Percentiles rank a stretch among this genome's conserved stretches.
Conservation (phyloP, 2,329 filamentous ascomycete genomes). For the Pseudocercospora fuligena region DNA sequence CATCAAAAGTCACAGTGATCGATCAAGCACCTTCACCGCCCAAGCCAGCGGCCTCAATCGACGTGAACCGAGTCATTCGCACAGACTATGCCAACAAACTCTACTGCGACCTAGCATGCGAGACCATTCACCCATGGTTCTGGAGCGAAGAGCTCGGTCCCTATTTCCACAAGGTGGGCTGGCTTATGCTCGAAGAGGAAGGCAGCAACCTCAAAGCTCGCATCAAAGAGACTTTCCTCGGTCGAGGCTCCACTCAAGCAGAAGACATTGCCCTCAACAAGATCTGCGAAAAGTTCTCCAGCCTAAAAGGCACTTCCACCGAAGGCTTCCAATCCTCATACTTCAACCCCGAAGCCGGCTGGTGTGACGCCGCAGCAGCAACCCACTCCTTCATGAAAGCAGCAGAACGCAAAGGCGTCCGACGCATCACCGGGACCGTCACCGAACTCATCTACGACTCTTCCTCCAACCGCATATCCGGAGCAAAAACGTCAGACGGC, state of each 20-base stretch:
- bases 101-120: slow-evolving; percentile 42
- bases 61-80: slow-evolving; percentile 41
- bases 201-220: slow-evolving; percentile 45
- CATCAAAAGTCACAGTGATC: slow-evolving; percentile 60
- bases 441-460: slow-evolving; percentile 47
- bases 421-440: slow-evolving; percentile 51
- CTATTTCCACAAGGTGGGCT: slow-evolving; percentile 65
- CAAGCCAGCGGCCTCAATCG: slow-evolving; percentile 46
- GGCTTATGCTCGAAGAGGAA: slow-evolving; percentile 59
- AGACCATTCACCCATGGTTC: slow-evolving; percentile 47
- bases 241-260: slow-evolving; percentile 47
- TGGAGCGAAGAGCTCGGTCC: slow-evolving; percentile 36
- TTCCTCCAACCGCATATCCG: slow-evolving; percentile 42
- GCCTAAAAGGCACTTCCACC: slow-evolving; percentile 46
- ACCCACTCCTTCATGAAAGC: slow-evolving; percentile 51
- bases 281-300: slow-evolving; percentile 45
- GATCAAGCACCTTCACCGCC: slow-evolving; percentile 60
- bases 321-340: slow-evolving; percentile 50
- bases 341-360: slow-evolving; percentile 59
- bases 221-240: slow-evolving; percentile 59
- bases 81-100: slow-evolving; percentile 38
- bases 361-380: slow-evolving; percentile 58
- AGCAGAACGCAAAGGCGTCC: slow-evolving; percentile 54
- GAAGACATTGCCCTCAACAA: slow-evolving; percentile 51
- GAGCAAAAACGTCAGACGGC: slow-evolving; percentile 58